phyloP scores from a whole-genome alignment of 1,139 yeast species.

The Arxiozyma heterogenica region DNA sequence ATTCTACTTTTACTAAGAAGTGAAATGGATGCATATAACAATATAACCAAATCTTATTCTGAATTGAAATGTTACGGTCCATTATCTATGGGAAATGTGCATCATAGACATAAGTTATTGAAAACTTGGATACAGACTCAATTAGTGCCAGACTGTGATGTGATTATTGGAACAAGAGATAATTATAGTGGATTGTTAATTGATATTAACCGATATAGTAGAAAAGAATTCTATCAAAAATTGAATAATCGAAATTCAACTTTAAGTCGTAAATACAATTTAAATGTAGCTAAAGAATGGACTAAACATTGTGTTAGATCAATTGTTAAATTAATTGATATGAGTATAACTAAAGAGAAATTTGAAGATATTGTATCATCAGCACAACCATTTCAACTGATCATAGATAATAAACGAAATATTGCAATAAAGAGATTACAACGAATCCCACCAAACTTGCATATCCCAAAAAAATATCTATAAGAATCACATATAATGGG shows the following conservation, averaged over 20 bases:
- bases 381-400: conserved; percentile 15
- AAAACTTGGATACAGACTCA: conserved; percentile 29
- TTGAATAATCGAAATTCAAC: conserved; percentile 12
- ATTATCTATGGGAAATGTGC: conserved; percentile 15
- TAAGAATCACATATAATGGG: neutral
- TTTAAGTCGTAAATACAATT: conserved; percentile 11
- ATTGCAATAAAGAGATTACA: conserved; percentile 2
- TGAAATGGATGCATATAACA: conserved; percentile 28
- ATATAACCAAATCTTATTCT: conserved; percentile 14
- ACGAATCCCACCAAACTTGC: conserved; percentile 1
- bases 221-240: conserved; percentile 12
- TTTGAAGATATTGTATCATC: neutral
- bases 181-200: conserved; percentile 18
- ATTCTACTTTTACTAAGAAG: conserved; percentile 23
- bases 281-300: conserved; percentile 27
- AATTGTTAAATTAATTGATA: conserved; percentile 14
- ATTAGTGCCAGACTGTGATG: conserved; percentile 22
- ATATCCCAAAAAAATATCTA: neutral
- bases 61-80: conserved; percentile 27
- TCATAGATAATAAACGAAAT: conserved; percentile 8
- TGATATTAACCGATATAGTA: conserved; percentile 19
- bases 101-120: conserved; percentile 25
- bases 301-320: conserved; percentile 16
- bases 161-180: conserved; percentile 25
- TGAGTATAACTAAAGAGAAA: neutral